These are phyloP conservation scores for Prunus mume DNA, from an alignment of 306 rosid species.

Conservation along the genomic window DNA sequence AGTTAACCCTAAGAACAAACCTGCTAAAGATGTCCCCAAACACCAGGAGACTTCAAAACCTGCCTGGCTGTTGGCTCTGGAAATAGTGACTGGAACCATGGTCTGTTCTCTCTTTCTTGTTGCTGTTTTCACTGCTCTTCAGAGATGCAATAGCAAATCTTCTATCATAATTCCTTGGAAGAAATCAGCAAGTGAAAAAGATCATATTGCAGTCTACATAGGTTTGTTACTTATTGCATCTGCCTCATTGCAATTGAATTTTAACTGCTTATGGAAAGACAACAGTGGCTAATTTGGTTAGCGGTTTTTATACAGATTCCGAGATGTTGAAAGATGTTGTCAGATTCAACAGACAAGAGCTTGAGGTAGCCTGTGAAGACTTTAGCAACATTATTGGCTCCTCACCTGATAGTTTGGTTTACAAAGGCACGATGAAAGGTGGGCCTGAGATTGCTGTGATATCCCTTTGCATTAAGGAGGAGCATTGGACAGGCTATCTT, in stretches of 20 bases:
- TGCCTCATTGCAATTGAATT: conserved; percentile 12
- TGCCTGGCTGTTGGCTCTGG: conserved; percentile 81
- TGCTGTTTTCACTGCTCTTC: conserved; percentile 60
- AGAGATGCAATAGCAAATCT: conserved; percentile 64
- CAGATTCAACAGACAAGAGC: conserved; percentile 80
- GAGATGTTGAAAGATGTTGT: conserved; percentile 78
- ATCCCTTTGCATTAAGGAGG: conserved; percentile 87
- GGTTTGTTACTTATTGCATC: conserved; percentile 43
- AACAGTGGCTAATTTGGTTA: conserved; percentile 21
- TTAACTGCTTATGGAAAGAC: conserved; percentile 10
- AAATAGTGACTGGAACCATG: conserved; percentile 74
- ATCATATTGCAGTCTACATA: conserved; percentile 51
- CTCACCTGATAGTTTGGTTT: conserved; percentile 92
- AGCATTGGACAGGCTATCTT: conserved; percentile 84
- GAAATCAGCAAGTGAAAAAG: conserved; percentile 80
- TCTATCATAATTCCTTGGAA: conserved; percentile 91
- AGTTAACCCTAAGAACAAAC: conserved; percentile 30
- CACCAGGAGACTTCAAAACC: conserved; percentile 66
- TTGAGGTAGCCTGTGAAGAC: conserved; percentile 98
- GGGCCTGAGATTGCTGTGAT: conserved; percentile 98
- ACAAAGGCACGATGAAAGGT: conserved; percentile 87
- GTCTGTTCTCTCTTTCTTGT: conserved; percentile 65
- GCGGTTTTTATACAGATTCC: conserved; percentile 51
- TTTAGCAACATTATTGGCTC: conserved; percentile 98
- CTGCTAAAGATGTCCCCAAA: conserved; percentile 35